Base-by-base conservation (phyloP, 1,284 basidiomycete species). In the Phenoliferia sp. region DNA sequence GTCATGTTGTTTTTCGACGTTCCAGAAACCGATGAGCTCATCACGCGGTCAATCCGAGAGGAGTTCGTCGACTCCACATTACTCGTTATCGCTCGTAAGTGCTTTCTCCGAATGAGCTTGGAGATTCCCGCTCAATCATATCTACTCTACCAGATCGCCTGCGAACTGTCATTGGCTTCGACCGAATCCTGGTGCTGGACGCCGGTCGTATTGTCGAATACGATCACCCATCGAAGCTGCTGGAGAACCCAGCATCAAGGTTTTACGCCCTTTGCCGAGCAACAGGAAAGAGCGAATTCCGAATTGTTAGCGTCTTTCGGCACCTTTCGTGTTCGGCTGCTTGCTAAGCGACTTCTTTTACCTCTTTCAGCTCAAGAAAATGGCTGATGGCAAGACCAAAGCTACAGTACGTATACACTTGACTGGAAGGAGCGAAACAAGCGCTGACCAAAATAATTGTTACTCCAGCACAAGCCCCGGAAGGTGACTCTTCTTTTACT, bases 31-130 rank as follows among this genome's bases (percentile, higher is more conserved):
- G 90, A 92, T 77, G 33, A 69, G 57, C 79, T 89, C 77, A 91
- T 95, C 65, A 90, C 93, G 78, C 79, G 83, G 28, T 88, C 89
- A 0, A 90, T 95, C 72, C 84, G 90, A 15, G 85, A 88, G 72
- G 90, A 91, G 74, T 93, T 94, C 77, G 81, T 83, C 16, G 82
- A 84, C 6, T 85, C 88, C 0, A 88, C 91, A 35, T 85, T 94
- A 28, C 84, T 95, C 26, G 64, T 57, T 32, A 65, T 66, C 71
- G 92, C 91, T 0, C 89, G 85, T 80, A 9, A 34, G 16, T 66
- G 78, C 29, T 48, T 44, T 28, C 26, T 12, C n/a, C n/a, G n/a
- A n/a, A 76, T 61, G 59, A 63, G 54, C 33, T 35, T 44, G 19
- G 22, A n/a, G 1, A 16, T 32, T 26, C 19, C 17, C 2, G 19